Evolutionary conservation across 768 basidiomycete species (phyloP).

Genomic region (Termitomyces sp.): DNA sequence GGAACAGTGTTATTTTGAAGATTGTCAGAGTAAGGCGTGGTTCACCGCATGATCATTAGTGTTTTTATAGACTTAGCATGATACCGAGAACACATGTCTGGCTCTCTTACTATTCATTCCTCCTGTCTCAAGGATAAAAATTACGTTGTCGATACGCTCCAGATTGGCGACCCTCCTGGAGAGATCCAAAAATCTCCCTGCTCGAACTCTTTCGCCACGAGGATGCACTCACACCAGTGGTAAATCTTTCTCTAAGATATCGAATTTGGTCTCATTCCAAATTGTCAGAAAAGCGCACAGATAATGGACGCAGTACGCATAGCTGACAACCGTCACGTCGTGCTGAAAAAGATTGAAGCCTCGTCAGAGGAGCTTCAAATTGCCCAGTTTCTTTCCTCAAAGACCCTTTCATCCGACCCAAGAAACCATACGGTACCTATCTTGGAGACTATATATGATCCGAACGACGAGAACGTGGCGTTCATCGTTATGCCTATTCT

Average conservation of each 20-base stretch:
- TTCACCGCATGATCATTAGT: too few species aligned
- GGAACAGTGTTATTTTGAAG: too few species aligned
- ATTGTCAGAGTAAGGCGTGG: too few species aligned
- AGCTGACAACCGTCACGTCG: slow-evolving; percentile 3
- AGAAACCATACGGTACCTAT: too few species aligned
- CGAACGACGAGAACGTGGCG: too few species aligned
- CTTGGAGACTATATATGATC: too few species aligned
- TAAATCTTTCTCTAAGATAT: background rate
- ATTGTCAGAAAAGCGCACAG: background rate
- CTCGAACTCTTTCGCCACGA: background rate
- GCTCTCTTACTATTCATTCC: background rate
- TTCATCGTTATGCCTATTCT: too few species aligned
- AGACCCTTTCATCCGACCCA: too few species aligned
- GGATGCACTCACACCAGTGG: background rate
- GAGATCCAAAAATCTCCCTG: background rate
- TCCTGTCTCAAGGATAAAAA: background rate
- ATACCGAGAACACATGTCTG: too few species aligned
- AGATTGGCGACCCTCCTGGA: slow-evolving; percentile 1
- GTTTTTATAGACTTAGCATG: too few species aligned
- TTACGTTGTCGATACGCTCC: slow-evolving; percentile 1
- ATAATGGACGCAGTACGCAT: background rate
- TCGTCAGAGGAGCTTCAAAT: slow-evolving; percentile 2
- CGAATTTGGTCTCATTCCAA: background rate
- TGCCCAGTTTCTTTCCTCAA: too few species aligned
- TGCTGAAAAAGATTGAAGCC: background rate